Conservation (phyloP, 139 green algal species). For the Edaphochlamys debaryana region DNA sequence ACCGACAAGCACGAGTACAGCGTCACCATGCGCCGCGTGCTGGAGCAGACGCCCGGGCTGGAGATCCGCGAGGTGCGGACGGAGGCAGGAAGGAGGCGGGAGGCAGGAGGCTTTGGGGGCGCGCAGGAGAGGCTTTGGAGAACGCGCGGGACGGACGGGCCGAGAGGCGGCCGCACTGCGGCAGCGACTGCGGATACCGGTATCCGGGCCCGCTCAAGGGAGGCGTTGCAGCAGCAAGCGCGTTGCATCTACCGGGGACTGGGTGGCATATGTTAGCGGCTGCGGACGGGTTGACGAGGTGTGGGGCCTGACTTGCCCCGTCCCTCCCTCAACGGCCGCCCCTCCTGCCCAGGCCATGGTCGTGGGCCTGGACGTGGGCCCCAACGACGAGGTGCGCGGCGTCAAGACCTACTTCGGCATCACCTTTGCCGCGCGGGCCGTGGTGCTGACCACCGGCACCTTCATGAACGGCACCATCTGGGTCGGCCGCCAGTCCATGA, state of each 20-base stretch:
- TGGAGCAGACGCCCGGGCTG: conserved; percentile 87
- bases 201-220: too few species aligned
- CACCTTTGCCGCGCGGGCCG: conserved; percentile 79
- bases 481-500: conserved; percentile 88
- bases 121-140: neutral
- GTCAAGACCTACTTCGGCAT: conserved; percentile 95
- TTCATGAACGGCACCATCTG: conserved; percentile 99
- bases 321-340: too few species aligned
- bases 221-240: too few species aligned
- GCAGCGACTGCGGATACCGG: too few species aligned
- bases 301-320: too few species aligned
- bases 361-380: conserved; percentile 82
- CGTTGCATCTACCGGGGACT: too few species aligned
- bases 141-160: neutral
- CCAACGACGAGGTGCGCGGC: conserved; percentile 90
- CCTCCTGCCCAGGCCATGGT: conserved; percentile 85
- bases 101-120: neutral
- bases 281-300: too few species aligned
- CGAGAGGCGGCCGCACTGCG: too few species aligned
- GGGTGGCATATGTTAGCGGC: too few species aligned
- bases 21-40: conserved; percentile 72
- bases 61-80: conserved; percentile 88
- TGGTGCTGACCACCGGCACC: conserved; percentile 97
- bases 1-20: conserved; percentile 98
- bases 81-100: neutral